Percentiles rank a stretch among this genome's conserved stretches.
phyloP scores from a whole-genome alignment of 1,284 basidiomycete genomes.

The Apiotrichum porosum region DNA sequence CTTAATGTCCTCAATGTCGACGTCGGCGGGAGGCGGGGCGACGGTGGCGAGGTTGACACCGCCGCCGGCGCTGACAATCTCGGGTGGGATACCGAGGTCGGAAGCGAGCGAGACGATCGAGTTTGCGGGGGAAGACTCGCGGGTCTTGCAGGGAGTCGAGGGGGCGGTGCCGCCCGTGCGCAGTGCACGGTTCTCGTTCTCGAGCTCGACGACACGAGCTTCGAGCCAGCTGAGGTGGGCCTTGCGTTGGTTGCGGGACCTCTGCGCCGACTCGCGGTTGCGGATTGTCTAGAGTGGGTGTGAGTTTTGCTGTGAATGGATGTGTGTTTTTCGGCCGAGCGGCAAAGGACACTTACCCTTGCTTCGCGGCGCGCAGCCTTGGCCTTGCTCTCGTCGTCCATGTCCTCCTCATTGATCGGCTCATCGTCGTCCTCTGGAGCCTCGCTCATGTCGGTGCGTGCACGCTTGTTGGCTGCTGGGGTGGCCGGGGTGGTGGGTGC shows the following conservation, averaged over 20 bases:
- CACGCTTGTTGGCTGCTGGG: conserved; percentile 15
- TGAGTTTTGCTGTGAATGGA: not conserved
- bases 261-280: conserved; percentile 44
- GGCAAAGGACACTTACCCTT: conserved; percentile 25
- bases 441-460: conserved; percentile 2
- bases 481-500: conserved; percentile 8
- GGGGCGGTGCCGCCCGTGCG: conserved; percentile 17
- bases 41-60: conserved; percentile 41
- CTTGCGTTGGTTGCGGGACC: conserved; percentile 46
- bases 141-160: conserved; percentile 10
- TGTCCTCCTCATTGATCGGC: conserved; percentile 16
- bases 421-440: conserved; percentile 11
- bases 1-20: conserved; percentile 32
- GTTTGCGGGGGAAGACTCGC: conserved; percentile 33
- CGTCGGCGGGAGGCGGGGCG: conserved; percentile 35
- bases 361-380: conserved; percentile 40
- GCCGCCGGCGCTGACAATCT: conserved; percentile 28
- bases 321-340: not conserved
- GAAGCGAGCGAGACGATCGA: conserved; percentile 32
- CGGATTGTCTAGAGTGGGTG: conserved; percentile 30
- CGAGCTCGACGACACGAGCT: conserved; percentile 42
- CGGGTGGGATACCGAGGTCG: conserved; percentile 35
- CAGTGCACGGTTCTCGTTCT: conserved; percentile 41
- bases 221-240: conserved; percentile 45
- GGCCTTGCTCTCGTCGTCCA: conserved; percentile 30